Evolutionary conservation across 1,139 yeast species (phyloP), one percentile per base, ranked within the genome.

Genomic region (Blastobotrys serpentis): DNA sequence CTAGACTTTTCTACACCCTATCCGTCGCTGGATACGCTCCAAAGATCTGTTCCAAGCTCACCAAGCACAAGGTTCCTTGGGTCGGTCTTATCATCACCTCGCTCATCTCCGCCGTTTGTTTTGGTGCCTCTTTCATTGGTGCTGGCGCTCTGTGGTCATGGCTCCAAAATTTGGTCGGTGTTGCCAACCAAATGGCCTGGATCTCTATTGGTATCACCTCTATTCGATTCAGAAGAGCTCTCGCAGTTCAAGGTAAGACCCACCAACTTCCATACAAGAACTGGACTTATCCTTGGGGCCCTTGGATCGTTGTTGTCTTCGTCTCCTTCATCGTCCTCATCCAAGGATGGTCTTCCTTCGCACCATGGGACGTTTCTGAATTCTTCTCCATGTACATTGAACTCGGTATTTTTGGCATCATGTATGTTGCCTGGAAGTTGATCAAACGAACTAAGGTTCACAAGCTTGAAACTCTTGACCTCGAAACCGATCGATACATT

Each of bases 101-200:
- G 13, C 49, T 67, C 1, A 63, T 74, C 13, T 70, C 84, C 55
- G 89, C 88, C 0, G 68, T 84, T 47, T 82, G 86, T 48, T 84
- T 82, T 68, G 73, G 83, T 50, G 82, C 81, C 17, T 72, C 75
- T 4, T 67, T 72, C 48, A 66, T 71, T 29, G 73, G 79, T 42
- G 74, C 81, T 56, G 73, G 73, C 8, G 64, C 67, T 2, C 76
- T 82, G 2, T 82, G 82, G 71, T 71, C 77, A 11, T 82, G 88
- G 88, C 72, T 82, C 51, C 78, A 82, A 58, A 78, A 86, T 22
- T 63, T 84, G 32, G 84, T 86, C 48, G 82, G 86, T 4, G 76
- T 80, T 7, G 79, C 82, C 10, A 67, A 76, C 56, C 82, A 63
- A 72, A 79, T 49, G 67, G 82, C 52, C 65, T 82, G 68, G 82